These are phyloP conservation scores for Daedaleopsis sinensis DNA, from an alignment of 768 basidiomycete species.

Conservation along the genomic window DNA sequence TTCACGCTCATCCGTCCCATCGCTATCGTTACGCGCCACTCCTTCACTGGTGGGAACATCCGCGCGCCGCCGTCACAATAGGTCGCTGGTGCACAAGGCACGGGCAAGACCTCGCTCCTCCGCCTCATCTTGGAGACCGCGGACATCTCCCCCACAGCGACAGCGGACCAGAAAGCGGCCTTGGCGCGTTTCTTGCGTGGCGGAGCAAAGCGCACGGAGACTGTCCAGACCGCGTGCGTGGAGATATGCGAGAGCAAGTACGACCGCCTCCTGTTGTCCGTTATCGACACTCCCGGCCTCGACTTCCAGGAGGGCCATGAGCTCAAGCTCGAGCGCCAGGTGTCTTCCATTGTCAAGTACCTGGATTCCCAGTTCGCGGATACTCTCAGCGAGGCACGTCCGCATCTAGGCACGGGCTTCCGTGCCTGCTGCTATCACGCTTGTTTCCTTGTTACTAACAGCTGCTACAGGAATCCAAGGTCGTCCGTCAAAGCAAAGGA, in stretches of 20 bases:
- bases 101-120: constrained; percentile 84
- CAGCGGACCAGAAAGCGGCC: constrained; percentile 67
- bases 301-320: constrained; percentile 76
- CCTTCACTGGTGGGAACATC: neutral
- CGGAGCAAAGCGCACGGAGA: constrained; percentile 58
- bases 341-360: constrained; percentile 73
- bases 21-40: neutral
- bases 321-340: constrained; percentile 78
- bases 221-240: constrained; percentile 68
- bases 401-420: neutral
- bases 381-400: constrained; percentile 80
- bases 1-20: neutral
- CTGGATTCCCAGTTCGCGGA: constrained; percentile 82
- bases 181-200: constrained; percentile 69
- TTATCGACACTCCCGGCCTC: constrained; percentile 85
- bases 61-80: constrained; percentile 28
- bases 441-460: neutral
- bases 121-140: constrained; percentile 84
- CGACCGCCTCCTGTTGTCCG: constrained; percentile 76
- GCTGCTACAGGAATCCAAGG: constrained; percentile 75
- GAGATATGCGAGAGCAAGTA: constrained; percentile 86
- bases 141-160: constrained; percentile 78
- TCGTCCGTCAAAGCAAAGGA: constrained; percentile 82
- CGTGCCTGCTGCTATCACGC: neutral
- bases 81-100: constrained; percentile 81